Conservation (phyloP, 192 early-diverging fungal genomes). For the Fimicolochytrium jonesii region DNA sequence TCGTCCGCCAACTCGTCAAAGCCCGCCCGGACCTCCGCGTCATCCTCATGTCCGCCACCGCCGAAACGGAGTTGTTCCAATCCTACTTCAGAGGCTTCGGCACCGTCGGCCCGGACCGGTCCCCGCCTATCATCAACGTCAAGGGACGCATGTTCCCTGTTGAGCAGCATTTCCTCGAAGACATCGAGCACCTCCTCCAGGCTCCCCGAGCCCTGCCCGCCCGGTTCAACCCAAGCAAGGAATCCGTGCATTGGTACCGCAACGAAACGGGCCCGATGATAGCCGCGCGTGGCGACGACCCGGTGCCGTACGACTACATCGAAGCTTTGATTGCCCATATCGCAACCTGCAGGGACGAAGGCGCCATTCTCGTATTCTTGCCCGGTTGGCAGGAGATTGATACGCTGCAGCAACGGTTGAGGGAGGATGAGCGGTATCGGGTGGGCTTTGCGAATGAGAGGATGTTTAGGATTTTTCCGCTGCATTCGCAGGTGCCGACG, state of each 20-base stretch:
- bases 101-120: neutral
- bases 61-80: conserved; percentile 74
- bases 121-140: conserved; percentile 51
- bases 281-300: conserved; percentile 12
- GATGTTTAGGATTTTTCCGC: conserved; percentile 31
- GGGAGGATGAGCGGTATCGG: conserved; percentile 39
- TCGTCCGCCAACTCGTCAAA: conserved; percentile 60
- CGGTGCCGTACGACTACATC: conserved; percentile 46
- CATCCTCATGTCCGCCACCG: conserved; percentile 90
- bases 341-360: conserved; percentile 39
- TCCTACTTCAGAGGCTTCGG: conserved; percentile 63
- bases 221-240: conserved; percentile 11
- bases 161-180: conserved; percentile 55
- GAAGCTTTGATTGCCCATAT: conserved; percentile 57
- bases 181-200: conserved; percentile 38
- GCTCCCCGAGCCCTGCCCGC: conserved; percentile 5
- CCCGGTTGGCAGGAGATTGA: conserved; percentile 69
- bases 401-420: conserved; percentile 48
- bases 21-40: conserved; percentile 60
- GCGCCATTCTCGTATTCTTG: conserved; percentile 70
- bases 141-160: conserved; percentile 56
- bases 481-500: conserved; percentile 69
- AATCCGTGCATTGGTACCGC: conserved; percentile 11
- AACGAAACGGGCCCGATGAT: conserved; percentile 20
- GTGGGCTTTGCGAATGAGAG: conserved; percentile 44